phyloP scores from a whole-genome alignment of 2,329 filamentous ascomycete genomes.

The Colletotrichum sp. region DNA sequence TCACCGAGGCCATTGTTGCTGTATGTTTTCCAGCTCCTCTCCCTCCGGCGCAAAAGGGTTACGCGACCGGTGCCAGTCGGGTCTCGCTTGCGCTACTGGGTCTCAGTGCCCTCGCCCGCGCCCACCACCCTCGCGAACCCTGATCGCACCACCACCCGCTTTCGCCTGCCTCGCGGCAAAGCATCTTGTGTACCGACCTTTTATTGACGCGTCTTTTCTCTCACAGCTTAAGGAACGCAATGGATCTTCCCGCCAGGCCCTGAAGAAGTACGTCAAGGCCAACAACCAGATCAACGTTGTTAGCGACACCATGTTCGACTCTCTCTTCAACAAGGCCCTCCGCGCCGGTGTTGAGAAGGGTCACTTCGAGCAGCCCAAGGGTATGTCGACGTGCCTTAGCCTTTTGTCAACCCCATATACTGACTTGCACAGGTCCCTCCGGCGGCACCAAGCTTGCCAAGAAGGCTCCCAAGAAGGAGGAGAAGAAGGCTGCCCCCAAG shows the following conservation, averaged over 20 bases:
- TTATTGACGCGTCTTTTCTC: slow-evolving; percentile 44
- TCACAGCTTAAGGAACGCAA: slow-evolving; percentile 66
- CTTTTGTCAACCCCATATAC: neutral
- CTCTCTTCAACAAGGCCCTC: slow-evolving; percentile 86
- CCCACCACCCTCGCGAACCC: slow-evolving; percentile 1
- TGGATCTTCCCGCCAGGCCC: slow-evolving; percentile 64
- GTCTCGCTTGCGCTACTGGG: neutral
- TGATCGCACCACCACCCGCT: slow-evolving; percentile 18
- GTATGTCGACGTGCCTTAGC: slow-evolving; percentile 52
- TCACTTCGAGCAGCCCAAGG: slow-evolving; percentile 89
- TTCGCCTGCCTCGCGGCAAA: slow-evolving; percentile 4
- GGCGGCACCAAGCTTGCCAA: slow-evolving; percentile 92
- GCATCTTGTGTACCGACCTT: slow-evolving; percentile 17
- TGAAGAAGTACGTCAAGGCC: slow-evolving; percentile 61
- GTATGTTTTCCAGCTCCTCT: slow-evolving; percentile 50
- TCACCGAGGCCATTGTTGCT: slow-evolving; percentile 65
- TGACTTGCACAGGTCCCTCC: slow-evolving; percentile 67
- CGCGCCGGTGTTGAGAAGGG: slow-evolving; percentile 85
- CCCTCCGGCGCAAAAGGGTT: slow-evolving; percentile 40
- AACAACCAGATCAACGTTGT: slow-evolving; percentile 42
- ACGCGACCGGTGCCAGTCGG: neutral
- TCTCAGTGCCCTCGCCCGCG: neutral
- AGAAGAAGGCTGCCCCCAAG: slow-evolving; percentile 36
- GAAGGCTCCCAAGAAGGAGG: slow-evolving; percentile 48
- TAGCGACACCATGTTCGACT: slow-evolving; percentile 64